A percentile compares a stretch with the other conserved stretches of the same genome.
Conservation (phyloP, 352 stramenopile species). For the Phytophthora rubi region DNA sequence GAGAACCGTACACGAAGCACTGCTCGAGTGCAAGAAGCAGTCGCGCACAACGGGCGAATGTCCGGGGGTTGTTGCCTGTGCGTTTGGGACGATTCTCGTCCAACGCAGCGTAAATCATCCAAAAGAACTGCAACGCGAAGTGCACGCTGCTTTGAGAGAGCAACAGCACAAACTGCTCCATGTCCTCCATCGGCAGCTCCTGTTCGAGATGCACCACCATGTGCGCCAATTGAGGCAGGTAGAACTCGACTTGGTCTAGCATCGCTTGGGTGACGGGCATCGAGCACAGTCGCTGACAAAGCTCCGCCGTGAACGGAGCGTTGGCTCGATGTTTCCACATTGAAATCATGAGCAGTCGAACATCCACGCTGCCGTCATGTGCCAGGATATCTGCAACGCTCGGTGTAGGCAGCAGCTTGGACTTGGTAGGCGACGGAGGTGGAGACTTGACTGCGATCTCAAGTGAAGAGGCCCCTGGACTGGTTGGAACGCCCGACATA, state of each 20-base stretch:
- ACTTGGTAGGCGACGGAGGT: conserved; percentile 32
- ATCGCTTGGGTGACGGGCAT: conserved; percentile 56
- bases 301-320: conserved; percentile 56
- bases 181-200: conserved; percentile 75
- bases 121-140: conserved; percentile 87
- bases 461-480: conserved; percentile 8
- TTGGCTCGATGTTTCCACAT: conserved; percentile 79
- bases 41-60: conserved; percentile 74
- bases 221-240: conserved; percentile 80
- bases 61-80: conserved; percentile 59
- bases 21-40: conserved; percentile 81
- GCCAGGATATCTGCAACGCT: conserved; percentile 47
- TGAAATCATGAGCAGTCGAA: conserved; percentile 74
- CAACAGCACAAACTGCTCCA: conserved; percentile 84
- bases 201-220: conserved; percentile 85
- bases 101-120: conserved; percentile 80
- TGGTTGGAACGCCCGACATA: conserved; percentile 12
- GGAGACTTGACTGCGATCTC: conserved; percentile 14
- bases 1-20: conserved; percentile 81
- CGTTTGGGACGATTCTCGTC: conserved; percentile 84
- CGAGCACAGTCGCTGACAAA: conserved; percentile 65
- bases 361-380: conserved; percentile 61
- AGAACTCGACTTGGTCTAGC: conserved; percentile 84
- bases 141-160: conserved; percentile 80
- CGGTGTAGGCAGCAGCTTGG: conserved; percentile 10